phyloP scores from a whole-genome alignment of 2,329 filamentous ascomycete species.

The Penicillium sclerotiorum region DNA sequence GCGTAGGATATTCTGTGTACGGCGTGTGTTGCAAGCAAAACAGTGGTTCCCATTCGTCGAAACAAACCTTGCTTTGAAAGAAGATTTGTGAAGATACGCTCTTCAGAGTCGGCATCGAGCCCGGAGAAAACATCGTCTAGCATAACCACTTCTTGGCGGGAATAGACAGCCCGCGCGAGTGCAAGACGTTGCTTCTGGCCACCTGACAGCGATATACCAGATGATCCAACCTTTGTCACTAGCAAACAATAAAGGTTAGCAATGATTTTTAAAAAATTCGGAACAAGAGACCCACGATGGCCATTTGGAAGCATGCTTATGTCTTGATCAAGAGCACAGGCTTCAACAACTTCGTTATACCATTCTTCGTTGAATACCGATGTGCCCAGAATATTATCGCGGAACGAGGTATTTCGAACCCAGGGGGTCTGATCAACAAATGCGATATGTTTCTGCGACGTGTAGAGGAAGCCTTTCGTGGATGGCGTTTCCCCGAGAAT shows the following conservation, averaged over 20 bases:
- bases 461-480: conserved; percentile 2
- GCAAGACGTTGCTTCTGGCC: conserved; percentile 18
- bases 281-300: neutral
- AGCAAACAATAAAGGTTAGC: neutral
- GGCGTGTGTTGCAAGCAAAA: conserved; percentile 17
- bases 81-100: conserved; percentile 4
- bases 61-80: conserved; percentile 14
- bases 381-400: conserved; percentile 1
- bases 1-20: conserved; percentile 7
- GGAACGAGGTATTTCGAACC: conserved; percentile 3
- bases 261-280: neutral
- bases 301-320: neutral
- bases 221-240: conserved; percentile 4
- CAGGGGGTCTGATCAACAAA: conserved; percentile 5
- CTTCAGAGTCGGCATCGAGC: conserved; percentile 12
- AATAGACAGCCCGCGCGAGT: conserved; percentile 23
- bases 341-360: conserved; percentile 2
- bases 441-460: neutral
- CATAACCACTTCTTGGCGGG: conserved; percentile 11
- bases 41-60: conserved; percentile 9
- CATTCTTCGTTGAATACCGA: neutral
- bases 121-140: conserved; percentile 22
- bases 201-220: conserved; percentile 1
- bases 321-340: conserved; percentile 7
- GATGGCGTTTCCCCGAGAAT: conserved; percentile 5